Evolutionary conservation across 495 filamentous ascomycete genomes (phyloP).

Genomic region (Lineolata rhizophorae): DNA sequence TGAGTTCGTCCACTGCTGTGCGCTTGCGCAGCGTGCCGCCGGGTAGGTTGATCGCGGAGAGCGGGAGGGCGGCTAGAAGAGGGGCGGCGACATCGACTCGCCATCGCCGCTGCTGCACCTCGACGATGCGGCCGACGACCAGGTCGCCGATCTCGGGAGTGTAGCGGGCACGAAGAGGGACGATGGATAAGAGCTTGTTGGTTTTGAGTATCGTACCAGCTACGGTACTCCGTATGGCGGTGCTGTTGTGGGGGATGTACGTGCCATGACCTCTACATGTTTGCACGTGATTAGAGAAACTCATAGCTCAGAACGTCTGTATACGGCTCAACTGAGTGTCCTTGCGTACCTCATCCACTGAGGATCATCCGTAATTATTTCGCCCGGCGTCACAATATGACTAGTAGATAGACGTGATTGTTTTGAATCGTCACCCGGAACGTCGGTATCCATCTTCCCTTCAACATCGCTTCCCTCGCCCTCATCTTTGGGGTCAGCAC

Average conservation of each 20-base stretch:
- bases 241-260: constrained; percentile 33
- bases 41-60: constrained; percentile 80
- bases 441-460: neutral
- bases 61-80: constrained; percentile 57
- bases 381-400: constrained; percentile 4
- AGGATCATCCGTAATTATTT: constrained; percentile 1
- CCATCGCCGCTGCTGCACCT: constrained; percentile 80
- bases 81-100: constrained; percentile 78
- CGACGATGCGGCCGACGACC: constrained; percentile 79
- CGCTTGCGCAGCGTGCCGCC: constrained; percentile 79
- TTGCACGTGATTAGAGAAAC: constrained; percentile 15
- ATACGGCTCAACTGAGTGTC: neutral
- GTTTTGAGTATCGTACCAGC: constrained; percentile 73
- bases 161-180: constrained; percentile 79
- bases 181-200: constrained; percentile 86
- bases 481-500: neutral
- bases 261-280: constrained; percentile 48
- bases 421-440: neutral
- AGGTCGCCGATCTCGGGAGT: constrained; percentile 89
- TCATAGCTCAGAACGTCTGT: neutral
- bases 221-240: constrained; percentile 62
- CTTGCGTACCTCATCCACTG: constrained; percentile 28
- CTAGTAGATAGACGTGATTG: neutral
- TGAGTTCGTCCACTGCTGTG: constrained; percentile 84
- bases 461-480: neutral